Conservation (phyloP, 2,329 filamentous ascomycete genomes). For the Curvularia hawaiiensis region DNA sequence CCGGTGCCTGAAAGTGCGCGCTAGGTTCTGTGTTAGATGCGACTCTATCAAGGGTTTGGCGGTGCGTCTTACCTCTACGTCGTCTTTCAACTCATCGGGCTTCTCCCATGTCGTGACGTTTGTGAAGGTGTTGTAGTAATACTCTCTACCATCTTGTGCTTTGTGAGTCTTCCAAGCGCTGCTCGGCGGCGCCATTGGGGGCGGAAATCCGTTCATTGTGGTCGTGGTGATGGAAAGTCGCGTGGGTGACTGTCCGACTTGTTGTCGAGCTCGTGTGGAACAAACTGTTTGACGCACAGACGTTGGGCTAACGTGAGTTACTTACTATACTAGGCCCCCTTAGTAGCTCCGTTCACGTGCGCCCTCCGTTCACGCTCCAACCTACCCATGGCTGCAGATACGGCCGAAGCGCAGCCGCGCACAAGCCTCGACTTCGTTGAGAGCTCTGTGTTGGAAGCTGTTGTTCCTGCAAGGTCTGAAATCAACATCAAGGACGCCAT, state of each 20-base stretch:
- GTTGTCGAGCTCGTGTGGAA: slow-evolving; percentile 6
- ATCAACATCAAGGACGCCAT: slow-evolving; percentile 48
- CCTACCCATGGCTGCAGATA: slow-evolving; percentile 27
- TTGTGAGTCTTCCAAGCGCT: slow-evolving; percentile 78
- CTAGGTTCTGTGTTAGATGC: slow-evolving; percentile 52
- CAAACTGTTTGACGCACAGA: slow-evolving; percentile 12
- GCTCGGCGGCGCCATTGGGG: slow-evolving; percentile 52
- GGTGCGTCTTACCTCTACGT: slow-evolving; percentile 68
- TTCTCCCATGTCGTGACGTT: slow-evolving; percentile 95
- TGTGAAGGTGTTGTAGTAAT: slow-evolving; percentile 88
- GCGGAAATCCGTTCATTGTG: slow-evolving; percentile 64
- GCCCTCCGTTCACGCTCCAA: slow-evolving; percentile 10
- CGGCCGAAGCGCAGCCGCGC: slow-evolving; percentile 31
- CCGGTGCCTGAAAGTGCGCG: slow-evolving; percentile 80
- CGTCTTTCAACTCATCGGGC: slow-evolving; percentile 85
- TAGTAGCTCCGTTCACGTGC: slow-evolving; percentile 25
- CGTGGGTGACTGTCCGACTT: slow-evolving; percentile 5
- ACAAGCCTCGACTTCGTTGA: slow-evolving; percentile 47
- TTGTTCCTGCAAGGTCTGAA: slow-evolving; percentile 45
- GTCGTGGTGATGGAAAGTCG: slow-evolving; percentile 9
- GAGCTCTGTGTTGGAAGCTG: slow-evolving; percentile 46
- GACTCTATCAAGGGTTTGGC: neutral
- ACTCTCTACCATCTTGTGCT: slow-evolving; percentile 79
- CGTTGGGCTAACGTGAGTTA: slow-evolving; percentile 2
- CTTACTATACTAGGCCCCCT: slow-evolving; percentile 1